Conservation (phyloP, 768 basidiomycete species). For the Xanthoconium stramineum region DNA sequence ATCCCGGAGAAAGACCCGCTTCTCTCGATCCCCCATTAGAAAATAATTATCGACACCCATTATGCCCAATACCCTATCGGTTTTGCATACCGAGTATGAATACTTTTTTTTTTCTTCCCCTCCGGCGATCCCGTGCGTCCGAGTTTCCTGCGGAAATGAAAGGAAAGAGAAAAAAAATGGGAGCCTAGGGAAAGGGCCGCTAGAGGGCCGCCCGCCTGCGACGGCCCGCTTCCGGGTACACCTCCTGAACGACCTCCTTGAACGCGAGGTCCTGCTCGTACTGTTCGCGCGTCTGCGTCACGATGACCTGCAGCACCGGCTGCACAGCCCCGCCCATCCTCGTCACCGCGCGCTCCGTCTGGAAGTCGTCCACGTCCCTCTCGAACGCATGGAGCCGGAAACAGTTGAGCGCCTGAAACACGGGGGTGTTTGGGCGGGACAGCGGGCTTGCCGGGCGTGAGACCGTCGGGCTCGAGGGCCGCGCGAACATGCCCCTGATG, state of each 20-base stretch:
- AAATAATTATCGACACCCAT: constrained; percentile 20
- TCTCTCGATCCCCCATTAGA: constrained; percentile 14
- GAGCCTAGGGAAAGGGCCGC: no score
- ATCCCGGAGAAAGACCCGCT: constrained; percentile 17
- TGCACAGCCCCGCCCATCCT: constrained; percentile 2
- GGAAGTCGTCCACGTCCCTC: constrained; percentile 27
- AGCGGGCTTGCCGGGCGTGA: constrained; percentile 26
- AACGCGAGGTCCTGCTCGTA: constrained; percentile 34
- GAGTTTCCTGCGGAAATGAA: not conserved
- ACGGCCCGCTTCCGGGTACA: constrained; percentile 27
- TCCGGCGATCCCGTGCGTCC: no score
- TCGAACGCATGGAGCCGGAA: constrained; percentile 33
- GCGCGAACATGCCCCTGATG: constrained; percentile 25
- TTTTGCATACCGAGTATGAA: not conserved
- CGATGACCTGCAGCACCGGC: constrained; percentile 32
- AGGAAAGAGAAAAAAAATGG: not conserved
- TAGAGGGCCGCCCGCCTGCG: constrained; percentile 13
- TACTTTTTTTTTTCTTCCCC: constrained; percentile 15
- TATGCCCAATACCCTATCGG: constrained; percentile 4
- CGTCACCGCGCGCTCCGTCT: constrained; percentile 24
- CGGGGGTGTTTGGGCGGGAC: constrained; percentile 21
- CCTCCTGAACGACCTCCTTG: constrained; percentile 27
- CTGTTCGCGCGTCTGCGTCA: constrained; percentile 32
- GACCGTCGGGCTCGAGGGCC: constrained; percentile 30
- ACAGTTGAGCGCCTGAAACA: constrained; percentile 32